phyloP scores from a whole-genome alignment of 768 basidiomycete species.

The Strobilomyces confusus region DNA sequence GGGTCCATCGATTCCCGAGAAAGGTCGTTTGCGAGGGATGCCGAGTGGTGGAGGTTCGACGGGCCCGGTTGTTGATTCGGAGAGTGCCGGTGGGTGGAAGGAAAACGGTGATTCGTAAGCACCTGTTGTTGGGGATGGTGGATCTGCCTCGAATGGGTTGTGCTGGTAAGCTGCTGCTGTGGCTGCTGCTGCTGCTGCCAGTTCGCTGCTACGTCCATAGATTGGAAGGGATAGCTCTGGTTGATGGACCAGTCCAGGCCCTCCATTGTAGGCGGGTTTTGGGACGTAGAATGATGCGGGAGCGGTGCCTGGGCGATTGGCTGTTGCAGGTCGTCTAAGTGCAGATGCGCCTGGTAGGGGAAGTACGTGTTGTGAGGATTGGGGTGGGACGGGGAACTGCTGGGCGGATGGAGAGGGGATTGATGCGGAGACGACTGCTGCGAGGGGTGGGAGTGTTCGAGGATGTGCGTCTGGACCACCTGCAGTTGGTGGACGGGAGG shows the following conservation, averaged over 20 bases:
- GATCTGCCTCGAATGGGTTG: conserved; percentile 30
- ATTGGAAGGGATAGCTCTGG: conserved; percentile 40
- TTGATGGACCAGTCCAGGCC: conserved; percentile 51
- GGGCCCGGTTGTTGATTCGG: conserved; percentile 34
- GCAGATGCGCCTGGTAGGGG: conserved; percentile 53
- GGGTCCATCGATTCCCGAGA: conserved; percentile 50
- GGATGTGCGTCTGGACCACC: conserved; percentile 40
- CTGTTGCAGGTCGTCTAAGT: conserved; percentile 55
- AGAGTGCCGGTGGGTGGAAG: conserved; percentile 64
- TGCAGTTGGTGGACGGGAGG: conserved; percentile 53
- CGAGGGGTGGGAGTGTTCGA: conserved; percentile 68
- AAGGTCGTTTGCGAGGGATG: conserved; percentile 62
- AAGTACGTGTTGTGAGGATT: conserved; percentile 49
- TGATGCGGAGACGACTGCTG: conserved; percentile 72
- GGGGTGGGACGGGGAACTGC: conserved; percentile 36
- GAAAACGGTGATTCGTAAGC: conserved; percentile 69
- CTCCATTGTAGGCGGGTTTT: conserved; percentile 45
- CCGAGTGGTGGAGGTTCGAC: conserved; percentile 33
- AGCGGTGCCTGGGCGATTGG: conserved; percentile 67
- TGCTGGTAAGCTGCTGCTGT: conserved; percentile 29
- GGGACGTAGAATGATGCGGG: conserved; percentile 59
- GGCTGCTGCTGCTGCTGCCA: conserved; percentile 33
- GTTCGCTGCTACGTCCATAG: conserved; percentile 37
- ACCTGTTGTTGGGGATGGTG: conserved; percentile 26
- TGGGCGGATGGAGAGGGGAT: conserved; percentile 46